A percentile compares a stretch with the other conserved stretches of the same genome.
These are phyloP conservation scores for Acaromyces ingoldii DNA, from an alignment of 1,284 basidiomycete genomes.

Conservation along the genomic window DNA sequence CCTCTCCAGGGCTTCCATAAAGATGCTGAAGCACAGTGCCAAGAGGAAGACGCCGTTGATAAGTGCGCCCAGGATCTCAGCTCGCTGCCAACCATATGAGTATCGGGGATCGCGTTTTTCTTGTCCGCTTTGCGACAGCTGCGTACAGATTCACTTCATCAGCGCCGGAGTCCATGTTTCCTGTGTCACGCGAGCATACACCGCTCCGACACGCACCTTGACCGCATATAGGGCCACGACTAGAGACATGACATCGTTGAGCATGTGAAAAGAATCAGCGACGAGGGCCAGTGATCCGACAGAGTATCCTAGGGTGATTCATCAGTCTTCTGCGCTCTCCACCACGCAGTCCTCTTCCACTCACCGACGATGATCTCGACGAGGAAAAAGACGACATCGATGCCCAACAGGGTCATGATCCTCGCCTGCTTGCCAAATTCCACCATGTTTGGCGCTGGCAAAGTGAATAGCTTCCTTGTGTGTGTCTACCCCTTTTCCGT, in stretches of 20 bases:
- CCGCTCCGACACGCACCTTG: slow-evolving; percentile 72
- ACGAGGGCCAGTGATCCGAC: slow-evolving; percentile 91
- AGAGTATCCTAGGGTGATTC: slow-evolving; percentile 67
- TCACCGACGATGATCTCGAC: slow-evolving; percentile 67
- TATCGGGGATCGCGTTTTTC: slow-evolving; percentile 57
- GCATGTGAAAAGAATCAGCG: slow-evolving; percentile 98
- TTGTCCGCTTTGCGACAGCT: slow-evolving; percentile 6
- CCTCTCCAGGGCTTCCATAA: slow-evolving; percentile 83
- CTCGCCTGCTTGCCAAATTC: slow-evolving; percentile 33
- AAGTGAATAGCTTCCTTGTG: too few species aligned
- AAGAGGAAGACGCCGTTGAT: slow-evolving; percentile 94
- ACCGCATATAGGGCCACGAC: slow-evolving; percentile 95
- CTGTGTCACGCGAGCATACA: slow-evolving; percentile 75
- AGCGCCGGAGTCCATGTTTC: too few species aligned
- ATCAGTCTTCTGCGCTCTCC: not conserved
- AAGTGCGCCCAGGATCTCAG: slow-evolving; percentile 78
- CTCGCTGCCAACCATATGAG: slow-evolving; percentile 94
- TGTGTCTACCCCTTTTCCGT: too few species aligned
- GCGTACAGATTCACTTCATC: slow-evolving; percentile 23
- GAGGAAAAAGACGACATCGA: slow-evolving; percentile 87
- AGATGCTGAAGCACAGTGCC: slow-evolving; percentile 93
- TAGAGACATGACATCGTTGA: slow-evolving; percentile 72
- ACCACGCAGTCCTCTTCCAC: not conserved
- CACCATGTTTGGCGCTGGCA: not conserved
- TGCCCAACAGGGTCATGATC: slow-evolving; percentile 66